These are phyloP conservation scores for Hippophae rhamnoides DNA, from an alignment of 306 rosid species.

Conservation along the genomic window DNA sequence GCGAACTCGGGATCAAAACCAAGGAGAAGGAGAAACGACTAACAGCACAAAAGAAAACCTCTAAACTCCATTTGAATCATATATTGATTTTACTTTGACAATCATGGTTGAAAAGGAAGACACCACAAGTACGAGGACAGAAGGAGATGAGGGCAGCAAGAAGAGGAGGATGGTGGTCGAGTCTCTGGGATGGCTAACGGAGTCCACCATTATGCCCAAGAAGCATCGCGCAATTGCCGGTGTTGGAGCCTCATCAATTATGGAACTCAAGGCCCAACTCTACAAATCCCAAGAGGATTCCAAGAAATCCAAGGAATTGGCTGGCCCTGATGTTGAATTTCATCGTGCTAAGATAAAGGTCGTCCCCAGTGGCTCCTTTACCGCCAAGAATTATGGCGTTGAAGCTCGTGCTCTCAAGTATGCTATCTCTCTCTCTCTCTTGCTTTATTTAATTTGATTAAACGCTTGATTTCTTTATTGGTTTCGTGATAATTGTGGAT, in stretches of 20 bases:
- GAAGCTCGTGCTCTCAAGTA: conserved; percentile 77
- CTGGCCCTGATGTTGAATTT: conserved; percentile 47
- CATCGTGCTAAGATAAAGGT: conserved; percentile 72
- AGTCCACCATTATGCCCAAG: conserved; percentile 90
- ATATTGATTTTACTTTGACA: too few relatives aligned
- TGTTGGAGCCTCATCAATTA: conserved; percentile 79
- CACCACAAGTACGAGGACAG: conserved; percentile 17
- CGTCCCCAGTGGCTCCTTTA: conserved; percentile 31
- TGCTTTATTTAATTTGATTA: background rate
- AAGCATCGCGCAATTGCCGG: conserved; percentile 80
- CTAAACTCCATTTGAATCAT: too few relatives aligned
- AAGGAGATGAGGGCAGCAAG: conserved; percentile 33
- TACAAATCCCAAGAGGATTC: conserved; percentile 82
- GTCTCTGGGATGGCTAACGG: conserved; percentile 98
- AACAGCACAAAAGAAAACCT: too few relatives aligned
- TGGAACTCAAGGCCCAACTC: conserved; percentile 88
- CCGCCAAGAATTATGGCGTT: conserved; percentile 74
- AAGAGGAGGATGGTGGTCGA: conserved; percentile 55
- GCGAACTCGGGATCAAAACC: too few relatives aligned
- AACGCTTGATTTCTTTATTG: background rate
- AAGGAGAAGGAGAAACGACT: too few relatives aligned
- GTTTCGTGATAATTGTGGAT: background rate
- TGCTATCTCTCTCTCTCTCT: background rate
- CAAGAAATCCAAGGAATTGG: conserved; percentile 54
- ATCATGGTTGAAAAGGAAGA: background rate